Conservation (phyloP, 441 rosid genomes). For the Aquilaria agallochum region DNA sequence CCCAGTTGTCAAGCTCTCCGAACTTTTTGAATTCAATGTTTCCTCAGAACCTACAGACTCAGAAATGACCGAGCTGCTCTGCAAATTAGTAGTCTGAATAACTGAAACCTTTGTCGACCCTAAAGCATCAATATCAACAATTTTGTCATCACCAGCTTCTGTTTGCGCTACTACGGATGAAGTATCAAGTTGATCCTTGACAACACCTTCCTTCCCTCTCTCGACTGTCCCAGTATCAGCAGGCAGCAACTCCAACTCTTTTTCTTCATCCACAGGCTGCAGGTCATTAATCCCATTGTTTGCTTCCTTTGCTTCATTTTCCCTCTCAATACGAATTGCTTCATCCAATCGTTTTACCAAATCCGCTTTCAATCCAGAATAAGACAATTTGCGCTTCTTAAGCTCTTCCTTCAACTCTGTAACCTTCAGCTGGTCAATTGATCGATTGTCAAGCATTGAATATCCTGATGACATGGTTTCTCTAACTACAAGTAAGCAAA, state of each 20-base stretch:
- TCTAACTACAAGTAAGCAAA: conserved; percentile 21
- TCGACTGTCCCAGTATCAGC: conserved; percentile 24
- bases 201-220: conserved; percentile 31
- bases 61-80: conserved; percentile 18
- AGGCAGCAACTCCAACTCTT: conserved; percentile 22
- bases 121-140: conserved; percentile 15
- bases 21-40: conserved; percentile 26
- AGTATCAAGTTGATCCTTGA: conserved; percentile 29
- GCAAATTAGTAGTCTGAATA: conserved; percentile 15
- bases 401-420: conserved; percentile 94
- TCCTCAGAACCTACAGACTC: conserved; percentile 33
- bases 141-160: conserved; percentile 18
- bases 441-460: conserved; percentile 68
- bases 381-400: conserved; percentile 57
- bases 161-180: conserved; percentile 21
- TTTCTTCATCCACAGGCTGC: conserved; percentile 14
- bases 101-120: conserved; percentile 22
- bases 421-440: conserved; percentile 95
- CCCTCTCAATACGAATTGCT: conserved; percentile 64
- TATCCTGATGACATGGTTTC: conserved; percentile 69
- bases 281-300: conserved; percentile 24
- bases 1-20: conserved; percentile 13
- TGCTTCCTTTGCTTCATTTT: conserved; percentile 28
- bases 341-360: conserved; percentile 79
- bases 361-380: conserved; percentile 89